Conservation (phyloP, 192 early-diverging fungal genomes). For the Thamnidium elegans region DNA sequence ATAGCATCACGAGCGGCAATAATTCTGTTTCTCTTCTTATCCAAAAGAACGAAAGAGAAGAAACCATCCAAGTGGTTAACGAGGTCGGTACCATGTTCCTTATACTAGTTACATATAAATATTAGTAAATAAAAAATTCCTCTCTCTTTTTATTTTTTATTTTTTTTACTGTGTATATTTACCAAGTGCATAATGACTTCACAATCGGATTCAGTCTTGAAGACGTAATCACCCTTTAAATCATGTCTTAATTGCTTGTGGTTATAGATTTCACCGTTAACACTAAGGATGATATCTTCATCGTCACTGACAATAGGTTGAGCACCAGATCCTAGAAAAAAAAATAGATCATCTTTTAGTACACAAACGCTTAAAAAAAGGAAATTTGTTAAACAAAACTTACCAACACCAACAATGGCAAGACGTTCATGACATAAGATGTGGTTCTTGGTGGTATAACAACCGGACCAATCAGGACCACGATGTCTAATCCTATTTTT, state of each 20-base stretch:
- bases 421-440: slow-evolving; percentile 96
- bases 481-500: slow-evolving; percentile 82
- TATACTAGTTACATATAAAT: slow-evolving; percentile 61
- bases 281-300: slow-evolving; percentile 80
- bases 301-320: slow-evolving; percentile 95
- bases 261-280: slow-evolving; percentile 99
- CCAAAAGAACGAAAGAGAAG: slow-evolving; percentile 93
- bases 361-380: neutral
- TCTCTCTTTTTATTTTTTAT: slow-evolving; percentile 8
- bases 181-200: slow-evolving; percentile 94
- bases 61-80: slow-evolving; percentile 91
- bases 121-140: slow-evolving; percentile 4
- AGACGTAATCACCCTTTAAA: slow-evolving; percentile 68
- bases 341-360: neutral
- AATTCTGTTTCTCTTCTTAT: slow-evolving; percentile 73
- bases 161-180: slow-evolving; percentile 22
- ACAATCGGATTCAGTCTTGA: slow-evolving; percentile 98
- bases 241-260: slow-evolving; percentile 77
- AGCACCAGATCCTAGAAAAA: slow-evolving; percentile 76
- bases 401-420: slow-evolving; percentile 97
- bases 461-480: slow-evolving; percentile 98
- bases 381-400: slow-evolving; percentile 27
- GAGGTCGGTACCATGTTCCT: slow-evolving; percentile 80
- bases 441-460: slow-evolving; percentile 75
- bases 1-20: slow-evolving; percentile 96